phyloP scores from a whole-genome alignment of 192 early-diverging fungal genomes.

The Linnemannia schmuckeri region DNA sequence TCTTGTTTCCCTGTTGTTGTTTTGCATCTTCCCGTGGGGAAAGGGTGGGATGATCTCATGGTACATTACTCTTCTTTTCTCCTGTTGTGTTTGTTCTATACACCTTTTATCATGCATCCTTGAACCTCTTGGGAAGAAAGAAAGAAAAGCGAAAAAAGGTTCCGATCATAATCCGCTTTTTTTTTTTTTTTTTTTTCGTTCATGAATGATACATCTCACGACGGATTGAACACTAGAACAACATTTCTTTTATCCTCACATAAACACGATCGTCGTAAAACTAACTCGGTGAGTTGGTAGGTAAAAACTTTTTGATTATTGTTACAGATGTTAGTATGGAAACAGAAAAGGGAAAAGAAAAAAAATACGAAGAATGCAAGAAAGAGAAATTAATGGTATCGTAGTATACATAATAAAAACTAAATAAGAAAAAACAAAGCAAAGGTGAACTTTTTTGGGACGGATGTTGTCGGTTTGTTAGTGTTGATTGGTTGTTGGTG shows the following conservation, averaged over 20 bases:
- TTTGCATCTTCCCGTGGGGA: neutral
- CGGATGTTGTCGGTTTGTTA: neutral
- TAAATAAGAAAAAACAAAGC: constrained; percentile 7
- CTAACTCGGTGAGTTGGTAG: neutral
- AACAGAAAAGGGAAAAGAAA: neutral
- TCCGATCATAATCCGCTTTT: neutral
- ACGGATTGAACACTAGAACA: no score
- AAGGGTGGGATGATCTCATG: neutral
- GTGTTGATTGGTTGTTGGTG: neutral
- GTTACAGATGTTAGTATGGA: neutral
- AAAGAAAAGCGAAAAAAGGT: neutral
- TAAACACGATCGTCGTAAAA: no score
- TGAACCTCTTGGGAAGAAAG: neutral
- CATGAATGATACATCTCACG: neutral
- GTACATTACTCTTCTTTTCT: no score
- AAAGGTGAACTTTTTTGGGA: neutral
- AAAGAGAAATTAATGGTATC: neutral
- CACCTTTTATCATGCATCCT: neutral
- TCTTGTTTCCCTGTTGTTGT: neutral
- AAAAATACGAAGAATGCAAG: neutral
- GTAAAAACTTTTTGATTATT: neutral
- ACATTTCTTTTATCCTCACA: no score
- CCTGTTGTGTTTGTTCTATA: neutral
- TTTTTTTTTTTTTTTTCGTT: neutral
- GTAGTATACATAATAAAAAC: neutral